Conservation (phyloP, 2,329 filamentous ascomycete genomes). For the Didymella keratinophila region DNA sequence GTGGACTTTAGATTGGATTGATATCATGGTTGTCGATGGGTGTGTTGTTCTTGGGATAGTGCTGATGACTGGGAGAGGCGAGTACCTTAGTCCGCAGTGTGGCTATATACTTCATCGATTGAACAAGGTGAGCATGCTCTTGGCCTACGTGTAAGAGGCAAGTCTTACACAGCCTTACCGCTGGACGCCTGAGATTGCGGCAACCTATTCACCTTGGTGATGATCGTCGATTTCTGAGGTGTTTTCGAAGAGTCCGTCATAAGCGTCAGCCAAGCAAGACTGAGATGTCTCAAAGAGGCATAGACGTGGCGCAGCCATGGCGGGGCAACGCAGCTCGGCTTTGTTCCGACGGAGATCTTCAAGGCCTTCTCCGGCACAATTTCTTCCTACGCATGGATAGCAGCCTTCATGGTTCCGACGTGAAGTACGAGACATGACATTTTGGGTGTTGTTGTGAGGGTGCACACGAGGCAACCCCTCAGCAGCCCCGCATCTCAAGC, state of each 20-base stretch:
- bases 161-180: constrained; percentile 16
- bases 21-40: constrained; percentile 23
- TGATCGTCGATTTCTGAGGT: constrained; percentile 14
- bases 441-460: not conserved
- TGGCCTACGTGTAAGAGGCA: constrained; percentile 22
- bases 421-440: not conserved
- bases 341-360: not conserved
- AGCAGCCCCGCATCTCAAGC: constrained; percentile 12
- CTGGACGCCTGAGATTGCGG: constrained; percentile 25
- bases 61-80: not conserved
- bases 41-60: not conserved
- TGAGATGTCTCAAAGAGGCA: constrained; percentile 13
- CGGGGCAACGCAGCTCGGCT: not conserved
- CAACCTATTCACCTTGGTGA: not conserved
- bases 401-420: not conserved
- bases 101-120: constrained; percentile 5
- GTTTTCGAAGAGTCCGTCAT: constrained; percentile 29
- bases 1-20: constrained; percentile 37
- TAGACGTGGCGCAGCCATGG: constrained; percentile 17
- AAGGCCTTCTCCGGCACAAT: not conserved
- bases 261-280: constrained; percentile 25
- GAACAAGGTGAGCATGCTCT: not conserved
- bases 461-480: not conserved
- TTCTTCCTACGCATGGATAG: not conserved
- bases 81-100: not conserved